phyloP scores from a whole-genome alignment of 345 rosid genomes.

The Rubroshorea leprosula region DNA sequence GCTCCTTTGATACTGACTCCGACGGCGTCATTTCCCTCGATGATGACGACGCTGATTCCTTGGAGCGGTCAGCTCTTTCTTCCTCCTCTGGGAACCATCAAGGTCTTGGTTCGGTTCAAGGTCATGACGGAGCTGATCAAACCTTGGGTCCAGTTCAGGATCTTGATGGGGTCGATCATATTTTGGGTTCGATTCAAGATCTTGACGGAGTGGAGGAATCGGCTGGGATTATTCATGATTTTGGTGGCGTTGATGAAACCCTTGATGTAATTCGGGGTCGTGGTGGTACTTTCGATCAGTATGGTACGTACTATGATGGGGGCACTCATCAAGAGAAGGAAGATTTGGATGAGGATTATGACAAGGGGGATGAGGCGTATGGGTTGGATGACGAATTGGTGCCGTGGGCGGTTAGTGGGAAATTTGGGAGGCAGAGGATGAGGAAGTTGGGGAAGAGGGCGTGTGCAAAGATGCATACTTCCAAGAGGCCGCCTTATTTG shows the following conservation, averaged over 20 bases:
- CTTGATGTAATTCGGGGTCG: too few species aligned
- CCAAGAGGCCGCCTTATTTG: constrained; percentile 24
- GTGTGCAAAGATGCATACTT: constrained; percentile 27
- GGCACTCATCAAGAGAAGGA: neutral
- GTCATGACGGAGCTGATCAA: too few species aligned
- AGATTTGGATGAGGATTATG: neutral
- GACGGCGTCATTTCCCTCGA: neutral
- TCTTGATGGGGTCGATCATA: neutral
- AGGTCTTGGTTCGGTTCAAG: neutral
- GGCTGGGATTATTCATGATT: neutral
- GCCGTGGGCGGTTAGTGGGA: constrained; percentile 33
- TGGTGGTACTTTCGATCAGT: neutral
- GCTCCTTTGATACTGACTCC: neutral
- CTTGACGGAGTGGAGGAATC: neutral
- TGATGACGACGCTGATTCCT: constrained; percentile 3
- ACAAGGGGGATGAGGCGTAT: constrained; percentile 12
- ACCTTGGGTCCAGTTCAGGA: too few species aligned
- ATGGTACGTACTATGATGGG: neutral
- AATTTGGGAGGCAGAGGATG: constrained; percentile 43
- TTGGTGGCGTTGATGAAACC: too few species aligned
- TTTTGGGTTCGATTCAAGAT: neutral
- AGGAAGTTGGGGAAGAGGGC: constrained; percentile 51
- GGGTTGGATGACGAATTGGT: constrained; percentile 45
- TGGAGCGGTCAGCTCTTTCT: neutral
- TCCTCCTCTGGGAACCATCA: neutral